Evolutionary conservation across 305 asterid species (phyloP).

Genomic region (Coffea humblotiana): DNA sequence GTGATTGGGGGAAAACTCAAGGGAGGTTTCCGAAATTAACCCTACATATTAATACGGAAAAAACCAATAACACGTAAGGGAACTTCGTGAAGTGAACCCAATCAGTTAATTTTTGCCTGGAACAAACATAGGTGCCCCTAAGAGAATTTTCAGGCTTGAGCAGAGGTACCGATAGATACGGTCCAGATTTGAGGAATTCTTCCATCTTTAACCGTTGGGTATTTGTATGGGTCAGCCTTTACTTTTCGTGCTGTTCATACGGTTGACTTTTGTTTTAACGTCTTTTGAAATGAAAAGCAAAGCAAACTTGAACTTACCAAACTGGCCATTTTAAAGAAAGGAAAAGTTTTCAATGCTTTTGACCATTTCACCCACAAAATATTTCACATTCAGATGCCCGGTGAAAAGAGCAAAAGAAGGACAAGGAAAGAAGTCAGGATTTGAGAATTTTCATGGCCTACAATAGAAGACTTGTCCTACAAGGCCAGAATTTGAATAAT

Average conservation of each 20-base stretch:
- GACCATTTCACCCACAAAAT: background rate
- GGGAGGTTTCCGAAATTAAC: too few species aligned
- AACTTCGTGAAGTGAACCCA: background rate
- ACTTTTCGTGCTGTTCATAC: background rate
- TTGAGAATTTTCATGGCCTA: too few species aligned
- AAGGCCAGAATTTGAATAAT: too few species aligned
- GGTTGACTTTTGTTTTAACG: conserved; percentile 5
- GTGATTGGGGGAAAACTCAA: too few species aligned
- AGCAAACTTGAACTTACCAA: background rate
- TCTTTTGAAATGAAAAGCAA: conserved; percentile 4
- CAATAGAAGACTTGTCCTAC: too few species aligned
- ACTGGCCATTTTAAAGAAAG: background rate
- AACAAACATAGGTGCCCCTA: background rate
- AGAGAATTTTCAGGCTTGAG: background rate
- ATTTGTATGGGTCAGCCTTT: background rate
- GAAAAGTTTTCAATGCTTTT: background rate
- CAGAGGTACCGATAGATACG: background rate
- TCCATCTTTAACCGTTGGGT: background rate
- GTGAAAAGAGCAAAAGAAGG: too few species aligned
- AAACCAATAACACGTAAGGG: too few species aligned
- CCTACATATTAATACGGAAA: too few species aligned
- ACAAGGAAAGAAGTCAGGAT: too few species aligned
- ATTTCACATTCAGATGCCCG: background rate
- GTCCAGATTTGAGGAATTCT: background rate
- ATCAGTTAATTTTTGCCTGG: background rate